These are phyloP conservation scores for Rhodotorula diobovata DNA, from an alignment of 768 basidiomycete genomes.

Conservation along the genomic window DNA sequence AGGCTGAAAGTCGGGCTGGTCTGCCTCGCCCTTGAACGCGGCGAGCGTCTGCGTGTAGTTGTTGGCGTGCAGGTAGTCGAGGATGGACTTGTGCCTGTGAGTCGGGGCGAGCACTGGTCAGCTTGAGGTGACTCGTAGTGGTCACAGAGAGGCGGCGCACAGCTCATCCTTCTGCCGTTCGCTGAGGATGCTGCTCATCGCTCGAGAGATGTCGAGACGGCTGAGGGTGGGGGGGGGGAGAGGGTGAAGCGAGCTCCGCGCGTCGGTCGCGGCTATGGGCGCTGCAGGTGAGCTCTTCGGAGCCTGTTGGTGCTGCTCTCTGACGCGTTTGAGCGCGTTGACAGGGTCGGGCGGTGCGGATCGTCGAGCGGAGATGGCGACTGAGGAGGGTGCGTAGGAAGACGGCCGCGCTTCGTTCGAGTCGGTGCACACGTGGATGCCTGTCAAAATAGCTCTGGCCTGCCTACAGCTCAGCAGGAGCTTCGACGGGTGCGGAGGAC, in stretches of 20 bases:
- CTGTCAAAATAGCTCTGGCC: background rate
- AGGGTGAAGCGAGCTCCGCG: no score
- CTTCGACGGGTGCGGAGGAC: no score
- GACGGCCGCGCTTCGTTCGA: no score
- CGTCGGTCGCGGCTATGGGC: no score
- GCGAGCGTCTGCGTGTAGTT: conserved; percentile 41
- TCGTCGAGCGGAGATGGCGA: no score
- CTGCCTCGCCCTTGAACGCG: conserved; percentile 42
- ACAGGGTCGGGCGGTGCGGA: background rate
- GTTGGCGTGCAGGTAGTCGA: conserved; percentile 48
- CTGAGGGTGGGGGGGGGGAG: no score
- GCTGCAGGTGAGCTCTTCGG: no score
- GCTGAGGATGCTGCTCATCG: conserved; percentile 28
- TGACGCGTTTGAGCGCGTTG: background rate
- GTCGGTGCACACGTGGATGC: background rate
- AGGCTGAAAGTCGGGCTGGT: conserved; percentile 59
- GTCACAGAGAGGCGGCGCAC: background rate
- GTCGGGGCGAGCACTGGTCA: background rate
- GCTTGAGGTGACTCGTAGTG: background rate
- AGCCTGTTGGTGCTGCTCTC: no score
- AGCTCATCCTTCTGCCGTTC: conserved; percentile 41
- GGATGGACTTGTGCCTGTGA: conserved; percentile 47
- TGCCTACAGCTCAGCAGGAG: background rate
- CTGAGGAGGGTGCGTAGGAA: background rate
- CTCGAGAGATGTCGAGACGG: background rate